Percentiles rank a stretch among this genome's conserved stretches.
Evolutionary conservation across 225 moss, liverwort and hornwort species (phyloP).

Genomic region (Physcomitrellopsis africana): DNA sequence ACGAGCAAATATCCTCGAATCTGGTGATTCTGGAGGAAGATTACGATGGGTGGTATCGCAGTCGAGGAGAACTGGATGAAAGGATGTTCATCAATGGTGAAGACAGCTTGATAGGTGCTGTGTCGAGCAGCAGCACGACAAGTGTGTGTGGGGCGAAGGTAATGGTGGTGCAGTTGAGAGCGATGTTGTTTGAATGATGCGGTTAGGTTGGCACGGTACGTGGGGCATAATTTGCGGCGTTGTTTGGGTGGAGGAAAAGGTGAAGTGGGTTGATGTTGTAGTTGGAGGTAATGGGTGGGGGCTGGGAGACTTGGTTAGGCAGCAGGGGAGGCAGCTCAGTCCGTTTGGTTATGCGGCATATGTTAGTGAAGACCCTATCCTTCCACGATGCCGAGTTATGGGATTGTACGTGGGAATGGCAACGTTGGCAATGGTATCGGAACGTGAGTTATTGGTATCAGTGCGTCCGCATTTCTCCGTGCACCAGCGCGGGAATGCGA

Average conservation of each 20-base stretch:
- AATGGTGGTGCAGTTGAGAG: background rate
- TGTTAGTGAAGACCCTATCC: slow-evolving; percentile 1
- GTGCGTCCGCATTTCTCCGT: slow-evolving; percentile 22
- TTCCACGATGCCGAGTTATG: background rate
- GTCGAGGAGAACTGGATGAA: slow-evolving; percentile 92
- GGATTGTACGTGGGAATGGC: no score
- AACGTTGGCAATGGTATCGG: no score
- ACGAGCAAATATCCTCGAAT: slow-evolving; percentile 65
- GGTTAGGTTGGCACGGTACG: no score
- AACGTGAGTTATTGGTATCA: no score
- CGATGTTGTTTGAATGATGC: no score
- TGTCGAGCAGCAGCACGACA: slow-evolving; percentile 67
- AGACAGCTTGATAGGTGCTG: slow-evolving; percentile 72
- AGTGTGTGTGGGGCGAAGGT: slow-evolving; percentile 84
- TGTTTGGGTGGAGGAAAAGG: no score
- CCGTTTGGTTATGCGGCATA: background rate
- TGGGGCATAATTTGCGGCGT: no score
- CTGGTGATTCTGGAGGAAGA: slow-evolving; percentile 74
- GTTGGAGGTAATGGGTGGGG: slow-evolving; percentile 3
- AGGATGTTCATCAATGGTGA: slow-evolving; percentile 96
- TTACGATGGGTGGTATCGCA: slow-evolving; percentile 72
- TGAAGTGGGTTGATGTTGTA: no score
- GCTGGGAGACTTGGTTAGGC: background rate
- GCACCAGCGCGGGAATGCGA: background rate
- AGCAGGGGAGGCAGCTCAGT: background rate